Conservation (phyloP, 163 green algal genomes). For the Scenedesmus sp. region DNA sequence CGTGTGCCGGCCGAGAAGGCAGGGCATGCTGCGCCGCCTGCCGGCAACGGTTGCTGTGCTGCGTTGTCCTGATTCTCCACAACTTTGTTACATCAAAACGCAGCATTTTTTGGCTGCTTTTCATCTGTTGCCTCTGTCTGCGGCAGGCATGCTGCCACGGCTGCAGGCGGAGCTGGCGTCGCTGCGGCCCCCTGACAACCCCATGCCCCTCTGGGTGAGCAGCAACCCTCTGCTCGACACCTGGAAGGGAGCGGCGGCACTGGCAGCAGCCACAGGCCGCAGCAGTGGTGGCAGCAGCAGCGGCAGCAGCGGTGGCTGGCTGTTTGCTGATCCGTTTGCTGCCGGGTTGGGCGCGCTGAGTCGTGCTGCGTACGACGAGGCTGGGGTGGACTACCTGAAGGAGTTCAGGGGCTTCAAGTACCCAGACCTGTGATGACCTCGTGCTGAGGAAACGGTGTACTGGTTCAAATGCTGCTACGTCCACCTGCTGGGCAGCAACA, state of each 20-base stretch:
- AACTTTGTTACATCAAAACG: no score
- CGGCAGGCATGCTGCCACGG: neutral
- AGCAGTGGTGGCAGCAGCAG: neutral
- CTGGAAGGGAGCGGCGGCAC: slow-evolving; percentile 55
- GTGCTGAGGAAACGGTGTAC: no score
- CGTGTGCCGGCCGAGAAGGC: no score
- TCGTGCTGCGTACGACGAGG: slow-evolving; percentile 41
- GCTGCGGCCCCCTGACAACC: neutral
- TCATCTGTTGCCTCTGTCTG: neutral
- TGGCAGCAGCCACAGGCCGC: slow-evolving; percentile 33
- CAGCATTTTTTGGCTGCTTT: no score
- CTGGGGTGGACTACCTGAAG: slow-evolving; percentile 44
- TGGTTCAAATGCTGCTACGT: no score
- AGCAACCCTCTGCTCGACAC: slow-evolving; percentile 52
- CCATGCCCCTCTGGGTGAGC: neutral
- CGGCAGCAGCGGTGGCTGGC: neutral
- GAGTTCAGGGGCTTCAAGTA: slow-evolving; percentile 48
- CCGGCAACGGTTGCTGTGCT: neutral
- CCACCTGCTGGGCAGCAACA: no score
- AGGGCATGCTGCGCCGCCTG: neutral
- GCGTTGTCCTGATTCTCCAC: neutral
- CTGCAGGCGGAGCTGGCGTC: slow-evolving; percentile 46
- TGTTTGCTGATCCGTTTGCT: slow-evolving; percentile 52
- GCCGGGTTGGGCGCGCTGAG: slow-evolving; percentile 36
- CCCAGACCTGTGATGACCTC: neutral